Evolutionary conservation across 2,329 filamentous ascomycete genomes (phyloP).

Genomic region (Cytospora mali): DNA sequence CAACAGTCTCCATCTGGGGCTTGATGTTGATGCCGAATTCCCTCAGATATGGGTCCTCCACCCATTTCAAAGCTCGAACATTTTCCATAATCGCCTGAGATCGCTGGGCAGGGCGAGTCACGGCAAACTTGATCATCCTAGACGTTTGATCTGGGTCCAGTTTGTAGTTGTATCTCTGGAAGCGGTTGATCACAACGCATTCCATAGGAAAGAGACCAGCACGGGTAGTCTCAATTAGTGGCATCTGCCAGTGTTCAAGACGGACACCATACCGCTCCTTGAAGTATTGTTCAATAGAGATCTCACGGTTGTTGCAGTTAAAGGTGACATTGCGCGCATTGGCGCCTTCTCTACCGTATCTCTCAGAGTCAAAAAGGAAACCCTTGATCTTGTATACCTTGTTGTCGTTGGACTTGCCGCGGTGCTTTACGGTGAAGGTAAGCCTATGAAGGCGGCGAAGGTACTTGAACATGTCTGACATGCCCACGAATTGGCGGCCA

Average conservation of each 20-base stretch:
- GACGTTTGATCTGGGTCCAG: slow-evolving; percentile 67
- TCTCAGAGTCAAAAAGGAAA: slow-evolving; percentile 49
- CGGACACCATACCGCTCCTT: slow-evolving; percentile 54
- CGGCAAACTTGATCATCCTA: slow-evolving; percentile 91
- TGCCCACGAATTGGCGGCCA: slow-evolving; percentile 28
- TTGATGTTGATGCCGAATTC: slow-evolving; percentile 76
- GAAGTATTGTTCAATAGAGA: slow-evolving; percentile 59
- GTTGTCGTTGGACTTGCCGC: slow-evolving; percentile 47
- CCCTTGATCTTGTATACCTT: slow-evolving; percentile 56
- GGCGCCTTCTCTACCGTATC: slow-evolving; percentile 49
- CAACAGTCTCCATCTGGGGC: slow-evolving; percentile 62
- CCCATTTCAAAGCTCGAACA: slow-evolving; percentile 68
- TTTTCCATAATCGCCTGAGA: slow-evolving; percentile 68
- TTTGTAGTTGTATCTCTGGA: slow-evolving; percentile 67
- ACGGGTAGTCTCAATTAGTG: slow-evolving; percentile 60
- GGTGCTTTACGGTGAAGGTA: slow-evolving; percentile 59
- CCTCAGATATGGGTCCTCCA: slow-evolving; percentile 67
- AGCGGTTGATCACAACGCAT: slow-evolving; percentile 52
- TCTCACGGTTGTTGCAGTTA: slow-evolving; percentile 50
- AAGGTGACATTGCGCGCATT: slow-evolving; percentile 60
- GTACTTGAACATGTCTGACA: slow-evolving; percentile 56
- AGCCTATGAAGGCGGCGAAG: slow-evolving; percentile 58
- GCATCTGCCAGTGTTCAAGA: slow-evolving; percentile 52
- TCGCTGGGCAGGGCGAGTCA: slow-evolving; percentile 73
- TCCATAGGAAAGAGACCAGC: slow-evolving; percentile 64